Percentiles rank a stretch among this genome's conserved stretches.
Conservation (phyloP, 225 moss, liverwort and hornwort genomes). For the Polytrichum formosum region DNA sequence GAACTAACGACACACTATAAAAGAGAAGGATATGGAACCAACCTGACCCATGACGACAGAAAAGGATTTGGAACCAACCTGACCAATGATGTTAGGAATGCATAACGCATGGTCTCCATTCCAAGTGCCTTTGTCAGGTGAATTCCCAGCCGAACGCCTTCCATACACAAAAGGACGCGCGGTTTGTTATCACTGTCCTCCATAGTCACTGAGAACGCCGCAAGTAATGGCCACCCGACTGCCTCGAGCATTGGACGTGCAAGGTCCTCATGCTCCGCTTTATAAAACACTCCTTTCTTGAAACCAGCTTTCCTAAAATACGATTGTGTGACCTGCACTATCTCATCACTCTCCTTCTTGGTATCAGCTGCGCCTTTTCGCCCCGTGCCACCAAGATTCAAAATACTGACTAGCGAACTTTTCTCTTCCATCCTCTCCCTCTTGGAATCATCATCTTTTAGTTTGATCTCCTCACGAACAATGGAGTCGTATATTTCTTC, state of each 20-base stretch:
- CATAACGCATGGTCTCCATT: constrained; percentile 99
- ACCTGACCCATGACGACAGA: too few species aligned
- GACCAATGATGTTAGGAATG: constrained; percentile 93
- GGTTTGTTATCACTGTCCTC: constrained; percentile 97
- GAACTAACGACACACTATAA: too few species aligned
- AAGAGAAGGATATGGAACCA: too few species aligned
- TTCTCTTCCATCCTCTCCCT: constrained; percentile 73
- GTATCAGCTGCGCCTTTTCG: constrained; percentile 73
- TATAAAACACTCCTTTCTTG: constrained; percentile 85
- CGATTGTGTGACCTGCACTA: constrained; percentile 83
- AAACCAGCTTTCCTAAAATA: constrained; percentile 85
- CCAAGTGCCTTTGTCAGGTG: constrained; percentile 92
- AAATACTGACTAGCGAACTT: constrained; percentile 67
- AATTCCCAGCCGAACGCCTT: constrained; percentile 93
- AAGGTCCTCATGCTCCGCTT: constrained; percentile 83
- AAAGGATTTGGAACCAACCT: constrained; percentile 41
- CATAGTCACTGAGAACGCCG: constrained; percentile 98
- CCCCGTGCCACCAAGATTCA: constrained; percentile 80
- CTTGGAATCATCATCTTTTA: constrained; percentile 85
- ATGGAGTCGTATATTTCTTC: constrained; percentile 97
- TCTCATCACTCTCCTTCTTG: constrained; percentile 92
- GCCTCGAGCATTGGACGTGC: constrained; percentile 99
- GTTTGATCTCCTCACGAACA: constrained; percentile 84
- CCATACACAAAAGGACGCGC: constrained; percentile 91
- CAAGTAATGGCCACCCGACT: constrained; percentile 97